Base-by-base conservation (phyloP, 148 eudicot species). In the Diospyros kaki region DNA sequence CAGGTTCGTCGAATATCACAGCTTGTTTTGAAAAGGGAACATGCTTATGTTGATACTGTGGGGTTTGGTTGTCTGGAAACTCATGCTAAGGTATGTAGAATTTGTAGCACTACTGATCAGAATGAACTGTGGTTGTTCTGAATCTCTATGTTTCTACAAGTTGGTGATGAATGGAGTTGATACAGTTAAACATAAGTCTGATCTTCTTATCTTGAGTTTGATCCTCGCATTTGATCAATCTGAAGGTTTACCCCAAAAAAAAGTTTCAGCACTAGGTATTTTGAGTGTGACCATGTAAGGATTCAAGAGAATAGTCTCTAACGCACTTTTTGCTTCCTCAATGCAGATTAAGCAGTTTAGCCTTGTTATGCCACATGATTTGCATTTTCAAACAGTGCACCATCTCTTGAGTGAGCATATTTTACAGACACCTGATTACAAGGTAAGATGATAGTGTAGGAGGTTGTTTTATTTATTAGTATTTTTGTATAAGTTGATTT, bases 1-100 rank as follows among this genome's bases (percentile, higher is more conserved):
- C 89, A 95, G 98, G 99, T 95, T 68, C 96, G 97, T 67, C 79
- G 96, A 78, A 70, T 92, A 62, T 90, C 96, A 69, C 99, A 95
- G 81, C 92, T 95, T 78, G 96, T 95, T 81, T 79, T 95, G 74
- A 86, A 84, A 84, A 87, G 91, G 76, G 99, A 95, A 70, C 96
- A 92, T 88, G 86, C 78, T n/a, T 84, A 81, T 76, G 81, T 95
- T 45, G 89, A 92, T 75, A 83, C 87, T 64, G 86, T 90, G 72
- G 97, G 93, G 75, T 76, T 86, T 12, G 87, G 87, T 51, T 79
- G 78, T 75, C 71, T 89, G 68, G 97, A 92, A 77, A 89, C 97
- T 48, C 83, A 60, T 75, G 62, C 65, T 40, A 28, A 28, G 52
- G 52, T 48, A 48, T 48, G 8, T 48, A 8, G 6, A 48, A 48